Conservation (phyloP, 352 stramenopile species). For the Pythium plurisporium region DNA sequence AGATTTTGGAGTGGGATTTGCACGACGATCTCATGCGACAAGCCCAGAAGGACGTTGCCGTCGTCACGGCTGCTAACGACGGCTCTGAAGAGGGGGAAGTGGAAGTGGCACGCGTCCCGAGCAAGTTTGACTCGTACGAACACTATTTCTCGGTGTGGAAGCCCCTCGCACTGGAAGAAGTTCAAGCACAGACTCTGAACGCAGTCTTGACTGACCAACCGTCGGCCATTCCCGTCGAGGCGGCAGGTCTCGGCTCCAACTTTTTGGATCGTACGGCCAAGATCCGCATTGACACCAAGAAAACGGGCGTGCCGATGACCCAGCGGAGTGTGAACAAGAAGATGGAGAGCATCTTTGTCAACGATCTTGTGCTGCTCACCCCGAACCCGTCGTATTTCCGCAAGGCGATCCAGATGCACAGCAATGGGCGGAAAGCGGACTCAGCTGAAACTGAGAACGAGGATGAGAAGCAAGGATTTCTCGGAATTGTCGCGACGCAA, state of each 20-base stretch:
- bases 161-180: constrained; percentile 79
- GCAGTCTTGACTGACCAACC: constrained; percentile 64
- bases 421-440: not conserved
- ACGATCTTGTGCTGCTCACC: constrained; percentile 78
- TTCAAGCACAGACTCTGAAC: constrained; percentile 85
- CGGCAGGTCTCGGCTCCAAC: constrained; percentile 36
- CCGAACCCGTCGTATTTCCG: constrained; percentile 47
- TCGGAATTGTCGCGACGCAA: constrained; percentile 75
- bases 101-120: constrained; percentile 63
- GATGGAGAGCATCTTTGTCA: constrained; percentile 54
- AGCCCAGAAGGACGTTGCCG: constrained; percentile 41
- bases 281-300: constrained; percentile 62
- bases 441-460: not conserved
- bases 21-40: constrained; percentile 55
- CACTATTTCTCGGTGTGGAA: constrained; percentile 90
- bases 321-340: constrained; percentile 30
- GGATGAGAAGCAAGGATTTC: constrained; percentile 29
- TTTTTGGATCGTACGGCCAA: constrained; percentile 69
- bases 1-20: constrained; percentile 83
- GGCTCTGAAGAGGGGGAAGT: constrained; percentile 75
- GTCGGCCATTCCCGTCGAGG: constrained; percentile 37
- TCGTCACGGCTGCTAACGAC: constrained; percentile 51
- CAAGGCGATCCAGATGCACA: constrained; percentile 26
- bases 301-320: constrained; percentile 23
- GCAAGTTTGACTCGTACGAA: constrained; percentile 81